These are phyloP conservation scores for Yamadazyma olivae DNA, from an alignment of 805 yeast species.

Conservation along the genomic window DNA sequence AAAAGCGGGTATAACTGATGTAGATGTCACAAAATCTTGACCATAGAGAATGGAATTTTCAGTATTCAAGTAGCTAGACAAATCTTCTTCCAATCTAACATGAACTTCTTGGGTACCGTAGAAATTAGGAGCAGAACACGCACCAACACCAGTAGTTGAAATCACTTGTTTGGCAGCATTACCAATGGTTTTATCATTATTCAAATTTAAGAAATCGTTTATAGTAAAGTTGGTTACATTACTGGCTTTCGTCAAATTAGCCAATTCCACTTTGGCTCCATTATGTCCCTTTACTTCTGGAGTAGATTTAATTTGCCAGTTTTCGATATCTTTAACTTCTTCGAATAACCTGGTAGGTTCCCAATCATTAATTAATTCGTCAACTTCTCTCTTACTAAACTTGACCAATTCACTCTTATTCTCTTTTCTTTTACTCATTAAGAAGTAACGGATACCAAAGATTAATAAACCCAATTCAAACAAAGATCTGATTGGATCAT, in stretches of 20 bases:
- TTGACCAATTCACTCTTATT: slow-evolving; percentile 68
- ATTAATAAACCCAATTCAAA: slow-evolving; percentile 73
- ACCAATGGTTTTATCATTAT: slow-evolving; percentile 44
- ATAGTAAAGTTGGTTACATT: slow-evolving; percentile 65
- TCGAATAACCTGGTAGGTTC: slow-evolving; percentile 79
- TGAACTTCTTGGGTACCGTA: slow-evolving; percentile 96
- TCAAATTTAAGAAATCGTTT: slow-evolving; percentile 67
- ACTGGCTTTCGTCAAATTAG: slow-evolving; percentile 14
- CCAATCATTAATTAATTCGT: slow-evolving; percentile 88
- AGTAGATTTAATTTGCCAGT: slow-evolving; percentile 59
- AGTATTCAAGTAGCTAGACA: slow-evolving; percentile 72
- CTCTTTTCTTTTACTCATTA: slow-evolving; percentile 72
- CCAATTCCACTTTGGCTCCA: slow-evolving; percentile 34
- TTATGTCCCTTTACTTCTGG: slow-evolving; percentile 64
- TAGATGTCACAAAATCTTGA: slow-evolving; percentile 84
- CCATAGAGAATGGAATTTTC: slow-evolving; percentile 85
- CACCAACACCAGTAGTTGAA: slow-evolving; percentile 84
- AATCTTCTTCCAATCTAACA: slow-evolving; percentile 67
- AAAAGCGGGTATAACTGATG: slow-evolving; percentile 89
- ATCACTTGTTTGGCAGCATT: slow-evolving; percentile 58
- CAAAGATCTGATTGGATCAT: slow-evolving; percentile 89
- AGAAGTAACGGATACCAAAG: slow-evolving; percentile 81
- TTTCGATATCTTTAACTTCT: slow-evolving; percentile 47
- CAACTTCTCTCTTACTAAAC: slow-evolving; percentile 61
- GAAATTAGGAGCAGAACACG: slow-evolving; percentile 98